Evolutionary conservation across 495 filamentous ascomycete species (phyloP).

Genomic region (Bathelium albidoporum): DNA sequence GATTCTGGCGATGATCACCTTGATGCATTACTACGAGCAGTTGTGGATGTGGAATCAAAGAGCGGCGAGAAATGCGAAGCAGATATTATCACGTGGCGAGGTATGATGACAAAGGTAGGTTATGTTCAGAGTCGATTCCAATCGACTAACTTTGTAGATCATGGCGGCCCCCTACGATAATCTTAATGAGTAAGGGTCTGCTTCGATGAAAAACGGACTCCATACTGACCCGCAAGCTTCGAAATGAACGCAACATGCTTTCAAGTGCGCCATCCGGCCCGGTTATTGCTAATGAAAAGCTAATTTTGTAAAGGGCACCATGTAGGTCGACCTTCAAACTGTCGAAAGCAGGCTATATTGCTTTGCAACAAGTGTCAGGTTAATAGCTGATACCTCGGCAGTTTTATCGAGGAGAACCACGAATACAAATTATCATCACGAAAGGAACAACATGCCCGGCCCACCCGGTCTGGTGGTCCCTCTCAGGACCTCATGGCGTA

Average conservation of each 20-base stretch:
- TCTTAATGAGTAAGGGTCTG: conserved; percentile 55
- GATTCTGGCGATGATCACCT: conserved; percentile 77
- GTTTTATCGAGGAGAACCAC: conserved; percentile 91
- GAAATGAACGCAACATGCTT: conserved; percentile 92
- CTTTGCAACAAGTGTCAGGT: background rate
- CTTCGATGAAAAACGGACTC: background rate
- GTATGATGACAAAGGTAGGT: conserved; percentile 93
- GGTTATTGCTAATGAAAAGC: conserved; percentile 20
- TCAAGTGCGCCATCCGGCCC: conserved; percentile 49
- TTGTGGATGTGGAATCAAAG: conserved; percentile 59
- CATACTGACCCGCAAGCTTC: conserved; percentile 48
- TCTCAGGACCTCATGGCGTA: conserved; percentile 58
- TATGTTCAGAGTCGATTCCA: too few relatives aligned
- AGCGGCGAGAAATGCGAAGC: conserved; percentile 56
- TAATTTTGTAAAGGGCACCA: background rate
- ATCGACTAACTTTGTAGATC: conserved; percentile 49
- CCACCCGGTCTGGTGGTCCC: conserved; percentile 43
- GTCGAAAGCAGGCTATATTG: background rate
- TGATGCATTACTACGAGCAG: conserved; percentile 68
- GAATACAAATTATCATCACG: conserved; percentile 49
- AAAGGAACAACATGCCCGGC: conserved; percentile 31
- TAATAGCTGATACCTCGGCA: conserved; percentile 29
- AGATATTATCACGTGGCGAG: conserved; percentile 86
- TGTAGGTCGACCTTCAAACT: background rate
- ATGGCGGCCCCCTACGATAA: conserved; percentile 74